Evolutionary conservation across 1,284 basidiomycete genomes (phyloP), one percentile per base, ranked within the genome.

Genomic region (Abortiporus biennis): DNA sequence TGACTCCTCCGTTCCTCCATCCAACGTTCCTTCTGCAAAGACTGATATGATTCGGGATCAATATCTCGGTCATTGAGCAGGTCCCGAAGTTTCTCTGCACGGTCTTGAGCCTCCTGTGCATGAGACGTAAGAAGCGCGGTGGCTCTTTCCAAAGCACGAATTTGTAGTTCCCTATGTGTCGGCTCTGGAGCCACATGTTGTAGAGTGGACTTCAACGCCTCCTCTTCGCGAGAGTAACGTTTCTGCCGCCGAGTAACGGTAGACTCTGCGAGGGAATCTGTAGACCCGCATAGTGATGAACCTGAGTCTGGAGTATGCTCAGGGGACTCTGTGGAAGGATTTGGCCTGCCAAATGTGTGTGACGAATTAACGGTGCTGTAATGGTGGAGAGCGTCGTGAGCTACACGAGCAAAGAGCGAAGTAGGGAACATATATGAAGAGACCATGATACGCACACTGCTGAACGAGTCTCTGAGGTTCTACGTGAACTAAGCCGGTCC

Each of bases 1-100:
- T 51, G 44, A 36, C 66, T 60, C 46, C 68, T 62, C 44, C 63
- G 68, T 47, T 78, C 75, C 44, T 69, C 68, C 56, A 68, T 62
- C 74, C 74, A 76, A 20, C 69, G 66, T 44, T 74, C 66, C 3
- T 62, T 64, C 46, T 74, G 68, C 32, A 72, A 53, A 9, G 59
- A 44, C 36, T 57, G 51, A 45, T 65, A 66, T 19, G 53, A 48
- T 6, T 49, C 54, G 0, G 67, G 67, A 3, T 71, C 64, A 11
- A 59, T 42, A 30, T 63, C 61, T 38, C 67, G 59, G 9, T 54
- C 47, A 2, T 54, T 52, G 5, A 80, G 62, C 31, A 62, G 50
- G 11, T 49, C 51, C 13, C 68, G 67, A 30, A 78, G 56, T 45
- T 62, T 65, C 21, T 58, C 61, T 3, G 64, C 63, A 41, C 65